Conservation (phyloP, 2,329 filamentous ascomycete genomes). For the Colletotrichum sp. region DNA sequence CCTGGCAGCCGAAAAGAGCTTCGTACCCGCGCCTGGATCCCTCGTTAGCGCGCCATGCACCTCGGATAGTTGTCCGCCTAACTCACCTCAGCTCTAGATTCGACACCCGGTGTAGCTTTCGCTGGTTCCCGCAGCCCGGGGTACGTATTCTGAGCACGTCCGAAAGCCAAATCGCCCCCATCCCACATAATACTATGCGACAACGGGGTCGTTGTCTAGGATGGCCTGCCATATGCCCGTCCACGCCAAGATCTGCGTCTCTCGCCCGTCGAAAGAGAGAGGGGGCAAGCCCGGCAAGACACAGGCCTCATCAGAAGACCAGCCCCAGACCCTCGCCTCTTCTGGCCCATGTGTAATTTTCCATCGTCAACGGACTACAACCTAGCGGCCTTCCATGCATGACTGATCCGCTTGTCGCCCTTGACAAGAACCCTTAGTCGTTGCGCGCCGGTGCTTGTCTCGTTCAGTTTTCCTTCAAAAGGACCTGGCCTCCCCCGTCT, state of each 20-base stretch:
- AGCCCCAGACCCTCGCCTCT: neutral
- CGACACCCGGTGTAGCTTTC: neutral
- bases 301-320: neutral
- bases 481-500: neutral
- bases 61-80: slow-evolving; percentile 11
- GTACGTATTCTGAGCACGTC: slow-evolving; percentile 11
- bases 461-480: slow-evolving; percentile 4
- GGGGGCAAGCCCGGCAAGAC: neutral
- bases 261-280: neutral
- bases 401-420: slow-evolving; percentile 9
- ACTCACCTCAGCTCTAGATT: neutral
- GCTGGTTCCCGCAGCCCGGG: neutral
- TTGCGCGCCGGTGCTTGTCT: neutral
- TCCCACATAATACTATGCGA: slow-evolving; percentile 1
- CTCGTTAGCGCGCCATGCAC: neutral
- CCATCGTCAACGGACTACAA: slow-evolving; percentile 7
- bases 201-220: slow-evolving; percentile 1
- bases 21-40: neutral
- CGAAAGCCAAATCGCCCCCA: slow-evolving; percentile 13
- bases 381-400: slow-evolving; percentile 6
- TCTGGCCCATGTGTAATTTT: slow-evolving; percentile 11
- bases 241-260: slow-evolving; percentile 9
- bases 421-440: slow-evolving; percentile 18
- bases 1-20: neutral
- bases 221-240: slow-evolving; percentile 1